Percentiles rank a stretch among this genome's conserved stretches.
These are phyloP conservation scores for Pleurotus giganteus DNA, from an alignment of 768 basidiomycete species.

Conservation along the genomic window DNA sequence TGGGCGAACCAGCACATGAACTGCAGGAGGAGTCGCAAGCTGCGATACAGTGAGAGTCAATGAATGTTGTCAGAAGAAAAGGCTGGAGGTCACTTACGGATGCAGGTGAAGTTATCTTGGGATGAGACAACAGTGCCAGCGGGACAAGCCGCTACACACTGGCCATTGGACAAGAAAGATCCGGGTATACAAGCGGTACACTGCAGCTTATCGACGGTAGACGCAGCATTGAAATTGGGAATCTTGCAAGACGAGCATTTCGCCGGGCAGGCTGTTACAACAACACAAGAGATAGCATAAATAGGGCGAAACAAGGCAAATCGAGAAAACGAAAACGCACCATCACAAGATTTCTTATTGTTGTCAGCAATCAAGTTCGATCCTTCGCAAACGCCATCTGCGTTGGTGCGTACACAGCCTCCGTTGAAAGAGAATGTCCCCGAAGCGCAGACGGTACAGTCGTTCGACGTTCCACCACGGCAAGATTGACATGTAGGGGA, in stretches of 20 bases:
- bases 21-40: slow-evolving; percentile 74
- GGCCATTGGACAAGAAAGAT: slow-evolving; percentile 66
- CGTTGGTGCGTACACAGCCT: slow-evolving; percentile 61
- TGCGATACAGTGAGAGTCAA: slow-evolving; percentile 12
- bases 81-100: slow-evolving; percentile 31
- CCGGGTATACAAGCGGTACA: slow-evolving; percentile 81
- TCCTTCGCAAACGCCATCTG: slow-evolving; percentile 68
- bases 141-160: slow-evolving; percentile 71
- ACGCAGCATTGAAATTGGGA: slow-evolving; percentile 62
- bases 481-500: slow-evolving; percentile 68
- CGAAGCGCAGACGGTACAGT: slow-evolving; percentile 67
- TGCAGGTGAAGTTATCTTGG: slow-evolving; percentile 71
- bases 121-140: slow-evolving; percentile 70
- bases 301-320: background rate
- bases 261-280: slow-evolving; percentile 71
- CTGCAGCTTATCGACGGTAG: slow-evolving; percentile 61
- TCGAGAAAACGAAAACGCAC: slow-evolving; percentile 38
- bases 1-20: slow-evolving; percentile 64
- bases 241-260: slow-evolving; percentile 78
- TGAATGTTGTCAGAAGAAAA: background rate
- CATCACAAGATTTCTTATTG: slow-evolving; percentile 74
- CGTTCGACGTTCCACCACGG: slow-evolving; percentile 55
- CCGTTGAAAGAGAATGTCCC: slow-evolving; percentile 64
- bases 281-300: slow-evolving; percentile 1
- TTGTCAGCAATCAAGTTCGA: slow-evolving; percentile 73